Conservation (phyloP, 805 yeast genomes). For the Pichia eremophila region DNA sequence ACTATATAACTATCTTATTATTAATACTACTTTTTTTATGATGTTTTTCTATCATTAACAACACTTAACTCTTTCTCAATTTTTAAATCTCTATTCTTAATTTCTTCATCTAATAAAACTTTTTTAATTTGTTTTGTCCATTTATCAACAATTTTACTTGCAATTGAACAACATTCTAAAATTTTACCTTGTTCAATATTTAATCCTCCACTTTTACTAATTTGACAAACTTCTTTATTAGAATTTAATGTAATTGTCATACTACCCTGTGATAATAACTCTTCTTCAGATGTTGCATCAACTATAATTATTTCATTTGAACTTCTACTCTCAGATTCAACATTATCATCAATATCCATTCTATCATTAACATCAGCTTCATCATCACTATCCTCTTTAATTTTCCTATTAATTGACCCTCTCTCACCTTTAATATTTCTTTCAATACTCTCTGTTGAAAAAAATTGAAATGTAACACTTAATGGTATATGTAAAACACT, state of each 20-base stretch:
- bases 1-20: neutral
- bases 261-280: constrained; percentile 63
- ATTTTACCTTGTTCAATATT: constrained; percentile 66
- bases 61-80: constrained; percentile 23
- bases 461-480: constrained; percentile 83
- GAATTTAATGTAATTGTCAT: constrained; percentile 82
- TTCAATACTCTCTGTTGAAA: constrained; percentile 55
- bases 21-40: neutral
- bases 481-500: constrained; percentile 84
- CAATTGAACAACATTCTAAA: constrained; percentile 59
- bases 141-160: constrained; percentile 51
- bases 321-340: neutral
- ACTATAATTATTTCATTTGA: constrained; percentile 40
- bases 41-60: constrained; percentile 21
- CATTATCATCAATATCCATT: constrained; percentile 3
- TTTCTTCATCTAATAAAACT: constrained; percentile 45
- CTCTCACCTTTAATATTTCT: constrained; percentile 54
- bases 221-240: constrained; percentile 84
- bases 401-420: neutral
- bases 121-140: constrained; percentile 56
- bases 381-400: constrained; percentile 6
- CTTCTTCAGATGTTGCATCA: constrained; percentile 76
- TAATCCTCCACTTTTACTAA: constrained; percentile 83
- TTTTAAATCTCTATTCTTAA: constrained; percentile 13
- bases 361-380: constrained; percentile 1